Conservation (phyloP, 116 monocot species). For the Zostera marina region DNA sequence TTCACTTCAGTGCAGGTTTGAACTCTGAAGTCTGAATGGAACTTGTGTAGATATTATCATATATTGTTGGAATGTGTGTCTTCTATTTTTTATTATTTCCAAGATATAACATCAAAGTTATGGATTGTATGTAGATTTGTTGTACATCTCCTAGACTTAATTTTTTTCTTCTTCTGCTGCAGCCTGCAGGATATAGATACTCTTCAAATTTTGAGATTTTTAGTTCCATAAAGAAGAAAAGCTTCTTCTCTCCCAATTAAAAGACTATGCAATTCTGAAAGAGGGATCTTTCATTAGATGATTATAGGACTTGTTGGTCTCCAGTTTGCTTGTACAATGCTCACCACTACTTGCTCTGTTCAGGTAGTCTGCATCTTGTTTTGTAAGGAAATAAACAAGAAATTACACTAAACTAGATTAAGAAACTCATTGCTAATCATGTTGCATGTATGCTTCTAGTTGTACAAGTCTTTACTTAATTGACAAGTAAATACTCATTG, state of each 20-base stretch:
- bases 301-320: slow-evolving; percentile 21
- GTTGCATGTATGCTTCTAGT: not conserved
- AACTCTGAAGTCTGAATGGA: too few relatives aligned
- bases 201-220: slow-evolving; percentile 37
- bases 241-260: slow-evolving; percentile 38
- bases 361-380: slow-evolving; percentile 24
- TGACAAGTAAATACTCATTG: slow-evolving; percentile 51
- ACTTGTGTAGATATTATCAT: too few relatives aligned
- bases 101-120: slow-evolving; percentile 26
- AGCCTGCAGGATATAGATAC: slow-evolving; percentile 38
- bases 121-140: slow-evolving; percentile 54
- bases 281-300: slow-evolving; percentile 23
- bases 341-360: slow-evolving; percentile 39
- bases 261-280: slow-evolving; percentile 7
- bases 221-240: slow-evolving; percentile 65
- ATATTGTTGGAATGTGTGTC: not conserved
- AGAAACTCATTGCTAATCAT: not conserved
- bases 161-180: slow-evolving; percentile 2
- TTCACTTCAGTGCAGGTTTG: not conserved
- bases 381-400: too few relatives aligned
- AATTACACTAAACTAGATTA: too few relatives aligned
- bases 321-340: slow-evolving; percentile 58
- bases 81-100: slow-evolving; percentile 5
- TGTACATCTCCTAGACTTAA: not conserved
- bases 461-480: not conserved